Conservation (phyloP, 163 green algal species). For the Chloromonas sp. region DNA sequence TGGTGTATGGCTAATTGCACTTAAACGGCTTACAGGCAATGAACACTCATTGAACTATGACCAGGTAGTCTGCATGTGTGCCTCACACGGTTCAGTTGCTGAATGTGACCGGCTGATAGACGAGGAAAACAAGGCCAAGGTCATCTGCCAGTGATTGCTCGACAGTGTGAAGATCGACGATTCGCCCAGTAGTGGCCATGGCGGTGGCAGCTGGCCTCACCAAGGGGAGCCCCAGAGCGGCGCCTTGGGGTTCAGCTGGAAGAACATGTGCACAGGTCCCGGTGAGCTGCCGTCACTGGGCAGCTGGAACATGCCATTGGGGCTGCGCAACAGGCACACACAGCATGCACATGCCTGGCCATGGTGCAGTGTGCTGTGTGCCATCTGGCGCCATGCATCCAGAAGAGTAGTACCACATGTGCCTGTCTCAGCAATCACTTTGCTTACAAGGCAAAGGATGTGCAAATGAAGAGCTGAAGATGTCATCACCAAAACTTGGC, state of each 20-base stretch:
- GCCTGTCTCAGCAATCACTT: neutral
- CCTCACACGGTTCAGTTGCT: no score
- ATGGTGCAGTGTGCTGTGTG: neutral
- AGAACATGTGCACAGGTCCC: conserved; percentile 11
- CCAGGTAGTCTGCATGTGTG: no score
- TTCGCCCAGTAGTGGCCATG: neutral
- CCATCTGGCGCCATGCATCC: no score
- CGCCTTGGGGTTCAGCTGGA: conserved; percentile 15
- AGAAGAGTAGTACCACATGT: neutral
- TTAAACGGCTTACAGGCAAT: no score
- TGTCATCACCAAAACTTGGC: no score
- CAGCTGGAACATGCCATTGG: conserved; percentile 11
- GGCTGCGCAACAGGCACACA: conserved; percentile 1
- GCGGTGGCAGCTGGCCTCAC: conserved; percentile 8
- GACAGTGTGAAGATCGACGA: no score
- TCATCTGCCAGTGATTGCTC: no score
- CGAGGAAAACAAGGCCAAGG: no score
- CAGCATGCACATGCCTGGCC: neutral
- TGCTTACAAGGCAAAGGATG: neutral
- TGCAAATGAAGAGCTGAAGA: no score
- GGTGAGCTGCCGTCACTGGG: neutral
- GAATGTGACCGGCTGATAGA: no score
- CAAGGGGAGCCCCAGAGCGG: conserved; percentile 23
- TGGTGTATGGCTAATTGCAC: no score
- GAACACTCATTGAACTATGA: no score